These are phyloP conservation scores for Piloderma croceum DNA, from an alignment of 768 basidiomycete genomes.

Conservation along the genomic window DNA sequence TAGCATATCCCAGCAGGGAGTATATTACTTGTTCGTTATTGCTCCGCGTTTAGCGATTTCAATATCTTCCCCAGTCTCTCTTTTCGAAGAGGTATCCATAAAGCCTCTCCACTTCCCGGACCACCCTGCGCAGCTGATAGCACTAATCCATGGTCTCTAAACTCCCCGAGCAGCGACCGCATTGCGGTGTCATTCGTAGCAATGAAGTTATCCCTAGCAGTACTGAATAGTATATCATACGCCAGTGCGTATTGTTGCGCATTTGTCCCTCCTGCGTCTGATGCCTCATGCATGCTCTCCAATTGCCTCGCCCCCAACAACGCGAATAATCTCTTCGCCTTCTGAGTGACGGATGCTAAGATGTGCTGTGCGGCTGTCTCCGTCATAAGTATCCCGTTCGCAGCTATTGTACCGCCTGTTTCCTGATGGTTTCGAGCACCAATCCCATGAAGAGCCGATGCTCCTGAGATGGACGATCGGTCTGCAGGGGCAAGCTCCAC, in stretches of 20 bases:
- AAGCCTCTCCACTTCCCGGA: slow-evolving; percentile 46
- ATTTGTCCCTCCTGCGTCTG: slow-evolving; percentile 19
- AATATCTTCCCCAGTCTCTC: slow-evolving; percentile 58
- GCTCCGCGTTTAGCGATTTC: slow-evolving; percentile 3
- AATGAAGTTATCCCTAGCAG: slow-evolving; percentile 78
- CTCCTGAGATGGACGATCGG: slow-evolving; percentile 56
- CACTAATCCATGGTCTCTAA: slow-evolving; percentile 87
- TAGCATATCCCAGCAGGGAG: no score
- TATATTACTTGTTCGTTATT: no score
- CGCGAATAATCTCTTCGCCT: slow-evolving; percentile 77
- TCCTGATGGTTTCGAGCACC: slow-evolving; percentile 23
- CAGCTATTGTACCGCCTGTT: slow-evolving; percentile 23
- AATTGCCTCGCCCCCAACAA: slow-evolving; percentile 69
- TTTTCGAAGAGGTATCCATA: slow-evolving; percentile 86
- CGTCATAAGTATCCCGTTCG: slow-evolving; percentile 44
- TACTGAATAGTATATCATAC: slow-evolving; percentile 65
- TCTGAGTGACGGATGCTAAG: slow-evolving; percentile 80
- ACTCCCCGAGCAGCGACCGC: slow-evolving; percentile 79
- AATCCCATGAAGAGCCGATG: slow-evolving; percentile 28
- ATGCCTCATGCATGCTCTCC: slow-evolving; percentile 44
- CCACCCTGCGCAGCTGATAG: slow-evolving; percentile 41
- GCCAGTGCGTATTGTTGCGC: slow-evolving; percentile 48
- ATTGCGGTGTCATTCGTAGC: slow-evolving; percentile 85
- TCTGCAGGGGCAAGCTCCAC: slow-evolving; percentile 67
- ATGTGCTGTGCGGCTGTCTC: slow-evolving; percentile 78